Base-by-base conservation (phyloP, 2,329 filamentous ascomycete genomes). In the Zopfia rhizophila region DNA sequence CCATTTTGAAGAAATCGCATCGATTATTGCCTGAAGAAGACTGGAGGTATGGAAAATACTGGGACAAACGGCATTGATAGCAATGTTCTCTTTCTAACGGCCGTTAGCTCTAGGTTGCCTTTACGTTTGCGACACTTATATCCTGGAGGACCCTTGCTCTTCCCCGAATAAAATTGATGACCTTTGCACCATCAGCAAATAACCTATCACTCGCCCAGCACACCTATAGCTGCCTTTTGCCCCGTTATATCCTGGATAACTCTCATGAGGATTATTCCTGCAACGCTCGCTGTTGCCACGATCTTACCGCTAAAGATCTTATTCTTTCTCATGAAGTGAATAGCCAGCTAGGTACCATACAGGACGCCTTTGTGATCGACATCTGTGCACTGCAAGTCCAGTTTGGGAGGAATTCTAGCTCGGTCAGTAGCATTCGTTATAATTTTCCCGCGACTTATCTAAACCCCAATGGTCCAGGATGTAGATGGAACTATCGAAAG, bases 251-350 rank as follows among this genome's bases (percentile, higher is more conserved):
- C 82, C 74, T 0, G 78, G 78, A 55, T 75, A 77, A 0, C 71
- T 62, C 16, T 67, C 56, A 46, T 79, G 74, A 0, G 79, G 78
- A 76, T 72, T 1, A 81, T 51, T 1, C 62, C 74, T 2, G 73
- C 75, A 21, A 74, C 72, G 46, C 74, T 78, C 4, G 67, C 69
- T 0, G 78, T 80, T 0, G 70, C 68, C 4, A 80, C 58, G 35
- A 80, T 78, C 46, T 65, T 73, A 2, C 77, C 78, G 3, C 75
- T 75, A 0, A 72, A 69, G 3, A 63, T 59, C 27, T 46, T 51
- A 51, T 81, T 82, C 55, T 79, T 73, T 10, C 78, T 68, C 79
- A 82, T 82, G 59, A 81, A 82, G 51, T 82, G 78, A 7, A 75
- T 76, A 1, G 80, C 78, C 8, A 82, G 66, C 50, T 75, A 71